phyloP scores from a whole-genome alignment of 2,329 filamentous ascomycete species.

The Botrytis aclada region DNA sequence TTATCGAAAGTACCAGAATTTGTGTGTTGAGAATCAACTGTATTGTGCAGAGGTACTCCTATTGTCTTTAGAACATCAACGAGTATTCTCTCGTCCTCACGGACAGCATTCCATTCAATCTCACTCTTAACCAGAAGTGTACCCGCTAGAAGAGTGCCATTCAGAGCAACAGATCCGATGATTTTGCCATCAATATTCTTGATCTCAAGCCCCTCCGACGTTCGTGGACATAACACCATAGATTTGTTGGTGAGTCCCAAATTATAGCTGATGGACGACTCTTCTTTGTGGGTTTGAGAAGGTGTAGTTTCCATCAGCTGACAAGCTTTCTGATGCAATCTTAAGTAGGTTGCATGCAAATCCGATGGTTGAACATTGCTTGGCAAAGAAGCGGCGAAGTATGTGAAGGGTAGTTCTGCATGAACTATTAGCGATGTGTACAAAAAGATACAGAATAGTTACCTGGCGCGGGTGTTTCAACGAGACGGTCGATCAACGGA shows the following conservation, averaged over 20 bases:
- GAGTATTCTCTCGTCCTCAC: constrained; percentile 42
- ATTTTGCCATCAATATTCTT: constrained; percentile 25
- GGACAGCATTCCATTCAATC: constrained; percentile 54
- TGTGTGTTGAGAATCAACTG: not conserved
- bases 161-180: constrained; percentile 44
- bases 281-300: not conserved
- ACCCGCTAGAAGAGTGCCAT: constrained; percentile 62
- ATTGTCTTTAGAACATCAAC: constrained; percentile 40
- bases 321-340: constrained; percentile 31
- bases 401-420: constrained; percentile 34
- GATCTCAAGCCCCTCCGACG: constrained; percentile 47
- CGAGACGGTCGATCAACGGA: constrained; percentile 46
- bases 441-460: not conserved
- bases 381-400: constrained; percentile 31
- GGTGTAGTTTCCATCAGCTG: not conserved
- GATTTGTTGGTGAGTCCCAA: constrained; percentile 54
- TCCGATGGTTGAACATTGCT: constrained; percentile 23
- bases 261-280: constrained; percentile 60
- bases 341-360: constrained; percentile 31
- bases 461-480: constrained; percentile 24
- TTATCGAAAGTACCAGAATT: not conserved
- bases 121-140: constrained; percentile 61
- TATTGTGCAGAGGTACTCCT: constrained; percentile 24
- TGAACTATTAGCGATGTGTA: not conserved
- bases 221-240: constrained; percentile 54